Evolutionary conservation across 441 rosid genomes (phyloP).

Genomic region (Raphanus hybrid): DNA sequence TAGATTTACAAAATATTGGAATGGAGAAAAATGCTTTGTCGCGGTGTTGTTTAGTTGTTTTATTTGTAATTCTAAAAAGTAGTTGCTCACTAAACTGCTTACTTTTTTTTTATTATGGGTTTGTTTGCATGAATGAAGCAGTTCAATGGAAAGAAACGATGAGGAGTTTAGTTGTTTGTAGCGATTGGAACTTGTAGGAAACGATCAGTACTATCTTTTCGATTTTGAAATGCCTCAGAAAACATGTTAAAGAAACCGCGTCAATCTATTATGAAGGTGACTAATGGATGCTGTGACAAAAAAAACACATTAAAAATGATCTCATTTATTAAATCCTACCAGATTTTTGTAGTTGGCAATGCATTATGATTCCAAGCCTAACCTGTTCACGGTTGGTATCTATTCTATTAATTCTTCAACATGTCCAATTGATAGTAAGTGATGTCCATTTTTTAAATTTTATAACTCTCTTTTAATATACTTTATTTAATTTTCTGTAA

Average conservation of each 20-base stretch:
- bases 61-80: no score
- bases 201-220: neutral
- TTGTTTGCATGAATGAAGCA: slow-evolving; percentile 3
- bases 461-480: no score
- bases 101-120: neutral
- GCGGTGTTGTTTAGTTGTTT: no score
- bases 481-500: no score
- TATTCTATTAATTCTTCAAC: no score
- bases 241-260: neutral
- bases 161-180: neutral
- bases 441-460: no score
- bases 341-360: neutral
- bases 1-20: neutral
- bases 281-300: neutral
- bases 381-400: neutral
- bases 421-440: no score
- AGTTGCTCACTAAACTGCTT: neutral
- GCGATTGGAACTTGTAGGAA: neutral
- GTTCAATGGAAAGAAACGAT: neutral
- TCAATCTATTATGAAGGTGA: neutral
- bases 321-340: neutral
- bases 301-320: neutral
- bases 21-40: neutral
- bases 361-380: neutral
- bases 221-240: neutral